Base-by-base conservation (phyloP, 2,329 filamentous ascomycete species). In the Fragosphaeria purpurea region DNA sequence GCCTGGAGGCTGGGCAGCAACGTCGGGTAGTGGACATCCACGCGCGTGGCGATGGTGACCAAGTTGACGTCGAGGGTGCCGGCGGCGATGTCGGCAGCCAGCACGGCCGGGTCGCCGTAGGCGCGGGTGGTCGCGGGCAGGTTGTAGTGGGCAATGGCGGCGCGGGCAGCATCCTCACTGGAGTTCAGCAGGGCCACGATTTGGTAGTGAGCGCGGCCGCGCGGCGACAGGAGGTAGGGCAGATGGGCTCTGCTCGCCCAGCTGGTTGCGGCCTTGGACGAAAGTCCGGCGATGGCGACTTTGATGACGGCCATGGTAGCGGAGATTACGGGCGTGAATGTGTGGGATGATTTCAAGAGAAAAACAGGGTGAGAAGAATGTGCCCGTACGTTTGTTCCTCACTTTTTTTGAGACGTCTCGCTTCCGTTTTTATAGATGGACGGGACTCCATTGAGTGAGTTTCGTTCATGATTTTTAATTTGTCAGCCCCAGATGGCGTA, bases 171-270 rank as follows among this genome's bases (percentile, higher is more conserved):
- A 2, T 67, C 62, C 1, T 69, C 59, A 44, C 66, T 71, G 22
- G 70, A 74, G 63, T 80, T 79, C 52, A 71, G 68, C 1, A 81
- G 63, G 0, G 75, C 77, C 1, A 74, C 69, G 44, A 80, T 74
- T 32, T 68, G 51, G 54, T 71, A 79, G 10, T 69, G 64, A 2
- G 65, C 55, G 12, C 65, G 67, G 7, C 71, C 69, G 4, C 60
- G 64, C 0, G 70, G 61, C 0, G 75, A 75, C 34, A 71, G 61
- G 3, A 84, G 72, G 59, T 82, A 82, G 0, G 81, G 77, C 0
- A 83, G 70, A 57, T 84, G 80, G 3, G 74, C 77, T 32, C 59
- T 22, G 41, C 13, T 13, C 13, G 50, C 56, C 54, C 55, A 56
- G 33, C 44, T 45, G 30, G 51, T 50, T 37, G 35, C 40, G 30